A percentile compares a stretch with the other conserved stretches of the same genome.
Evolutionary conservation across 1,139 yeast species (phyloP).

Genomic region (Sugiyamaella paludigena): DNA sequence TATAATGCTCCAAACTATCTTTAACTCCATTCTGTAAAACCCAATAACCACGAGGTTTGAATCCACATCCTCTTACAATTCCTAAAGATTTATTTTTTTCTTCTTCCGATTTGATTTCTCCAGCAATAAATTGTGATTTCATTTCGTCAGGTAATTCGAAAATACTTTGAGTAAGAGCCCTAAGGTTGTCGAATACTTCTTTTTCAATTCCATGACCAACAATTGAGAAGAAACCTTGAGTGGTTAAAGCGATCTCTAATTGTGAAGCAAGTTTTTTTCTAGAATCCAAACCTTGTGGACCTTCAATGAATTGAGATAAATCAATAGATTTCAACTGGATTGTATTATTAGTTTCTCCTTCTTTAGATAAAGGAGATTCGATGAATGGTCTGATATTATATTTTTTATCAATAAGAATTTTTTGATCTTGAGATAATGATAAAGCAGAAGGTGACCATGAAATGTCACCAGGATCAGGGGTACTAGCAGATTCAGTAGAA

Average conservation of each 20-base stretch:
- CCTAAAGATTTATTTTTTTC: conserved; percentile 42
- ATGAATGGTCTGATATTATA: conserved; percentile 41
- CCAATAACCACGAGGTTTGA: conserved; percentile 44
- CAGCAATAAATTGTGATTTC: conserved; percentile 44
- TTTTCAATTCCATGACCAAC: conserved; percentile 41
- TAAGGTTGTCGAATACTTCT: conserved; percentile 37
- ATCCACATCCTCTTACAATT: conserved; percentile 50
- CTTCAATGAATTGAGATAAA: conserved; percentile 40
- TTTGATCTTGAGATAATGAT: not conserved
- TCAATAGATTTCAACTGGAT: conserved; percentile 43
- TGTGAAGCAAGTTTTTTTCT: conserved; percentile 39
- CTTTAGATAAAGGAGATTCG: conserved; percentile 33
- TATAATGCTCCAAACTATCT: conserved; percentile 10
- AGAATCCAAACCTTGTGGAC: conserved; percentile 35
- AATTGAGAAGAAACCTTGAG: conserved; percentile 48
- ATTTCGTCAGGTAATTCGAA: conserved; percentile 46
- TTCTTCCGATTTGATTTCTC: conserved; percentile 40
- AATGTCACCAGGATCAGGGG: too few relatives aligned
- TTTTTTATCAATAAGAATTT: conserved; percentile 23
- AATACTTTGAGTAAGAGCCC: conserved; percentile 42
- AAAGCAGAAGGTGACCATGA: conserved; percentile 4
- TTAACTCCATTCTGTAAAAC: conserved; percentile 36
- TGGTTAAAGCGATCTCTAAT: conserved; percentile 42
- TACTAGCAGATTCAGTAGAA: too few relatives aligned
- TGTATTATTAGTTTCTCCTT: conserved; percentile 23